A percentile compares a stretch with the other conserved stretches of the same genome.
Conservation (phyloP, 805 yeast species). For the Brettanomyces bruxellensis region DNA sequence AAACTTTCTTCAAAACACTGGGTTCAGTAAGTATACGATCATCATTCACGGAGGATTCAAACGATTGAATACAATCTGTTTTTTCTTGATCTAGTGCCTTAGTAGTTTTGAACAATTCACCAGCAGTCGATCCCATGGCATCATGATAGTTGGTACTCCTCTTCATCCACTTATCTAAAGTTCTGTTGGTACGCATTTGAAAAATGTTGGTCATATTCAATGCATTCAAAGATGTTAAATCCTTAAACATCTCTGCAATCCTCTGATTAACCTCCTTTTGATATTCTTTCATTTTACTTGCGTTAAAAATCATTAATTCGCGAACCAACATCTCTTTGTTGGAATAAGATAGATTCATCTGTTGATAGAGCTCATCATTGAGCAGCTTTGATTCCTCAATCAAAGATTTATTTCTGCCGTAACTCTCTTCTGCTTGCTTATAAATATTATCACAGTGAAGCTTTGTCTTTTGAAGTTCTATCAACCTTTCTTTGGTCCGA, state of each 20-base stretch:
- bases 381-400: too few relatives aligned
- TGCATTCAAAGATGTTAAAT: background rate
- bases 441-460: too few relatives aligned
- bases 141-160: background rate
- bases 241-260: background rate
- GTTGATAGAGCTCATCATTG: too few relatives aligned
- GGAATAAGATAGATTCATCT: background rate
- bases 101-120: too few relatives aligned
- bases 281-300: background rate
- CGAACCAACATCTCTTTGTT: background rate
- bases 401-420: too few relatives aligned
- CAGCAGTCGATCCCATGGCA: too few relatives aligned
- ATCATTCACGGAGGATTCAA: too few relatives aligned
- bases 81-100: too few relatives aligned
- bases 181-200: background rate
- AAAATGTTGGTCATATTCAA: background rate
- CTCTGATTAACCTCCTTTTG: background rate
- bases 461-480: too few relatives aligned
- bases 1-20: background rate
- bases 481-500: too few relatives aligned
- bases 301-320: background rate
- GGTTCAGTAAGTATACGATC: background rate
- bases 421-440: too few relatives aligned
- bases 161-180: background rate
- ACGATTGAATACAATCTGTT: too few relatives aligned